Base-by-base conservation (phyloP, 805 yeast genomes). In the Pichia pseudocactophila region DNA sequence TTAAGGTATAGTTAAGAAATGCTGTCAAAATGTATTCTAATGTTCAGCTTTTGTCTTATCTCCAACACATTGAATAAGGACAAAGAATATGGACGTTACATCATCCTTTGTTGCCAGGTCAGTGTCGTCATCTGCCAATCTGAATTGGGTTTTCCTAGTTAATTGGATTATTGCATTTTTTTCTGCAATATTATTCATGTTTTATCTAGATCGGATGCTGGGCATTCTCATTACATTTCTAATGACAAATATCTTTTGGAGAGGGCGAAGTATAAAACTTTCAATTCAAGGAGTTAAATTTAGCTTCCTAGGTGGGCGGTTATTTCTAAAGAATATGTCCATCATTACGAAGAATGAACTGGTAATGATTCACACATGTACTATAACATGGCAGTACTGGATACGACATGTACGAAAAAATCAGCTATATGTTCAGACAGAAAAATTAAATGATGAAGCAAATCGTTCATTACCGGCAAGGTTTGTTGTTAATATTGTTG, bases 321-420 rank as follows among this genome's bases (percentile, higher is more conserved):
- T 90, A 8, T 76, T 84, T 55, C 77, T 88, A 55, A 82, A 81
- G 50, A 86, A 88, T 58, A 56, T 89, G 16, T 74, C 83, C 3
- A 68, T 85, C 11, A 74, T 84, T 6, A 82, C 87, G n/a, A 69
- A 76, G 38, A 82, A 89, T 61, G 77, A 78, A 47, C 78, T 95
- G 2, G 55, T 86, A 1, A 74, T 86, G 9, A 69, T 84, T 1
- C 70, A 84, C 22, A 79, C 80, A 46, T 82, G 90, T 1, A 75
- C 77, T 51, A 56, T 90, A 22, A 84, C 95, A 0, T 92, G 97
- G 97, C 63, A 94, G 46, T 90, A 87, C 59, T 92, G 97, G 97
- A 65, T 86, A 40, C 63, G 66, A 4, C 50, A 62, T 27, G 66
- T 71, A 11, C 58, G 78, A 41, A 50, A 64, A 18, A 59, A 74